A percentile compares a stretch with the other conserved stretches of the same genome.
Evolutionary conservation across 805 yeast species (phyloP).

Genomic region (Schizosaccharomyces japonicus): DNA sequence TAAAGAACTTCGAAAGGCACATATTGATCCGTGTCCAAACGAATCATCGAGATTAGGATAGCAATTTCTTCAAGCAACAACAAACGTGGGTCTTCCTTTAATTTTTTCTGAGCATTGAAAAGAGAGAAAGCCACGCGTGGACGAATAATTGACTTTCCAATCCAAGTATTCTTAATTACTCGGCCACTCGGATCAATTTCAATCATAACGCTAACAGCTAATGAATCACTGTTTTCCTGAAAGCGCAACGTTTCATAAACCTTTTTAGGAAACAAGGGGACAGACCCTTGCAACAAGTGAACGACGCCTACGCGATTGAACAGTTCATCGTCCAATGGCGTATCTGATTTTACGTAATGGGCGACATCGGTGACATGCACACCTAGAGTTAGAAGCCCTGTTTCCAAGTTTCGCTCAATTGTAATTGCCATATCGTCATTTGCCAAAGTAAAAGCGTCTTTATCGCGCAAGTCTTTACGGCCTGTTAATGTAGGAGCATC

Average conservation of each 20-base stretch:
- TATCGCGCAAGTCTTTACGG: neutral
- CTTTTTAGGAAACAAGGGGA: conserved; percentile 42
- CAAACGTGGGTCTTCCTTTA: neutral
- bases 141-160: neutral
- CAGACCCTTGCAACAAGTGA: conserved; percentile 51
- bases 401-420: conserved; percentile 13
- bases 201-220: neutral
- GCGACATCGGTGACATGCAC: conserved; percentile 69
- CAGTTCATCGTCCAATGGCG: conserved; percentile 64
- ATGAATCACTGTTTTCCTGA: neutral
- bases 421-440: conserved; percentile 1
- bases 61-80: neutral
- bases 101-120: neutral
- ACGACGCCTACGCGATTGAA: conserved; percentile 79
- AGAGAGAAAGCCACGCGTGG: neutral
- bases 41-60: neutral
- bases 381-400: conserved; percentile 32
- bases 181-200: neutral
- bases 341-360: conserved; percentile 46
- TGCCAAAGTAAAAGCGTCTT: neutral
- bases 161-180: neutral
- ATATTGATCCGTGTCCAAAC: neutral
- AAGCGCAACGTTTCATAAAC: conserved; percentile 15
- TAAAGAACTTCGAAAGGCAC: neutral
- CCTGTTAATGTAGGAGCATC: neutral